Conservation (phyloP, 768 basidiomycete species). For the Tricholoma sp. region DNA sequence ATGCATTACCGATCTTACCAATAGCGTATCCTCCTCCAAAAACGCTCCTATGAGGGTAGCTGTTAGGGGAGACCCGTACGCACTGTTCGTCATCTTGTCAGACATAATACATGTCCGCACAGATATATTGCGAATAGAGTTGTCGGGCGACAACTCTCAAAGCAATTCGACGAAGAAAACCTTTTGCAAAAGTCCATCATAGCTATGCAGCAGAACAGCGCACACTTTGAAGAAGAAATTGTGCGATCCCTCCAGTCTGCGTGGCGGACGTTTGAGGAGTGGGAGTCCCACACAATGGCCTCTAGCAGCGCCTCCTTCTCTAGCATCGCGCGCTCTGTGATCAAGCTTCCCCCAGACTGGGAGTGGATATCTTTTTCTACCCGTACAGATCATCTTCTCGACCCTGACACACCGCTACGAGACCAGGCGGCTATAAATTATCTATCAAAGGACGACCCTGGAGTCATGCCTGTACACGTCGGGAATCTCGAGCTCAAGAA, state of each 20-base stretch:
- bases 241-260: conserved; percentile 93
- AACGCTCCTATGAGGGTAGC: conserved; percentile 88
- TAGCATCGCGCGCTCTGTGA: conserved; percentile 66
- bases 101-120: neutral
- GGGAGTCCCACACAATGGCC: conserved; percentile 75
- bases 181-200: conserved; percentile 95
- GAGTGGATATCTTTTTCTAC: conserved; percentile 98
- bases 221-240: conserved; percentile 97
- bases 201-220: conserved; percentile 98
- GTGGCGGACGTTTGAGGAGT: conserved; percentile 95
- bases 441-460: conserved; percentile 87
- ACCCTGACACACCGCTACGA: conserved; percentile 94
- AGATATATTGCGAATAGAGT: conserved; percentile 66
- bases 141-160: conserved; percentile 76
- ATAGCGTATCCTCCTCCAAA: conserved; percentile 82
- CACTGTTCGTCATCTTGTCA: conserved; percentile 11
- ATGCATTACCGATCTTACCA: conserved; percentile 81
- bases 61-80: conserved; percentile 78
- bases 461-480: conserved; percentile 78
- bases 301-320: conserved; percentile 73
- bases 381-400: conserved; percentile 90
- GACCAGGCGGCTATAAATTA: conserved; percentile 75
- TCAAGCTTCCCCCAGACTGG: conserved; percentile 72
- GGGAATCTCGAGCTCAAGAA: conserved; percentile 95
- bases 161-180: conserved; percentile 96